Conservation (phyloP, 352 stramenopile genomes). For the Phytophthora quininea region DNA sequence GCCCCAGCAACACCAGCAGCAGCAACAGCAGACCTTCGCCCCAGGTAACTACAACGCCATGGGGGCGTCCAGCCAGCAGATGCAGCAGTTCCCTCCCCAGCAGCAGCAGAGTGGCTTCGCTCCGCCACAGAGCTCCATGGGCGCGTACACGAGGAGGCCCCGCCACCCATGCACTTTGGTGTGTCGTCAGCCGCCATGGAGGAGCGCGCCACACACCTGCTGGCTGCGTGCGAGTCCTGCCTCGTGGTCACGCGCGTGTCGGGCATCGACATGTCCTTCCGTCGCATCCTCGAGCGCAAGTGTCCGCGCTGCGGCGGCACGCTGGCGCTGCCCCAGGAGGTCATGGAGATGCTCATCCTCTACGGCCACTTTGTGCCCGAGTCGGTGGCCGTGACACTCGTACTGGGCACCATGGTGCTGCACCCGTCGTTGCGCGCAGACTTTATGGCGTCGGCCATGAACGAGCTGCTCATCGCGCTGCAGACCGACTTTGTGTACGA, state of each 20-base stretch:
- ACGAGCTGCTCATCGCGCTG: conserved; percentile 77
- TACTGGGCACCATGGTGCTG: conserved; percentile 70
- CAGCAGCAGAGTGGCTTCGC: conserved; percentile 22
- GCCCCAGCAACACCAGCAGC: background rate
- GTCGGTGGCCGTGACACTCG: conserved; percentile 61
- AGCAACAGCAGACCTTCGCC: conserved; percentile 15
- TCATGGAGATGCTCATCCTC: conserved; percentile 90
- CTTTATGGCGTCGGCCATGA: conserved; percentile 85
- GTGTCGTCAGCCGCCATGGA: conserved; percentile 25
- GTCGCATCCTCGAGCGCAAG: conserved; percentile 80
- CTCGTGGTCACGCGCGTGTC: conserved; percentile 70
- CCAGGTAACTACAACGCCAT: conserved; percentile 12
- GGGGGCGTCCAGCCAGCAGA: conserved; percentile 15
- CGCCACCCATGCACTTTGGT: conserved; percentile 27
- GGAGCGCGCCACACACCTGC: conserved; percentile 63
- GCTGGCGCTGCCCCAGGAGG: conserved; percentile 74
- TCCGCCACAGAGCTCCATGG: conserved; percentile 9
- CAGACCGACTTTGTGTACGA: conserved; percentile 89
- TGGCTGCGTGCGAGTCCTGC: conserved; percentile 78
- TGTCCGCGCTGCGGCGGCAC: conserved; percentile 66
- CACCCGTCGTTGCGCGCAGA: conserved; percentile 78
- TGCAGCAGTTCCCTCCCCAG: conserved; percentile 28
- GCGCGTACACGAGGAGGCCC: conserved; percentile 29
- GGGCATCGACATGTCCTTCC: conserved; percentile 83
- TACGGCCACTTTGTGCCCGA: conserved; percentile 86